Base-by-base conservation (phyloP, 371 early-diverging fungal genomes). In the Mortierella sp. region DNA sequence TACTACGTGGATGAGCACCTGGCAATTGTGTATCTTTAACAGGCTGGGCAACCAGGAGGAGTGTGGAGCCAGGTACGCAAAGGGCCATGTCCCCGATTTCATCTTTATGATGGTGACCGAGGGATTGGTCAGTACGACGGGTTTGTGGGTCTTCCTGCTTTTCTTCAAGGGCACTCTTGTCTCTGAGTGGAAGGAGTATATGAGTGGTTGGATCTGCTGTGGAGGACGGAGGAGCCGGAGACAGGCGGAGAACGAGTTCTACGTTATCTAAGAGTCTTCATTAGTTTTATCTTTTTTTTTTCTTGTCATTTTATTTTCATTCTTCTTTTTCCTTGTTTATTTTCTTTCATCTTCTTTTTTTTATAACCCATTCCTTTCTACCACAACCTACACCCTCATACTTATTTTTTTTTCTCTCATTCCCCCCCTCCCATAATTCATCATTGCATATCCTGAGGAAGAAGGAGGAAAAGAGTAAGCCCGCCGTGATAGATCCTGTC, bases 41-140 rank as follows among this genome's bases (percentile, higher is more conserved):
- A 14, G 31, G 19, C n/a, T 34, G 50, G 86, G 82, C 7, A 52
- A 60, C 72, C 86, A 86, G 48, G 86, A 86, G n/a, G 54, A 74
- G n/a, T 86, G 86, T 34, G 82, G 70, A 0, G 28, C 73, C 6
- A 47, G 34, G 63, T 86, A 68, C 24, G 80, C 86, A 11, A 34
- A 28, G 10, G 82, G 82, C 9, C 58, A 86, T 54, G 82, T 86
- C 3, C 86, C 86, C 3, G 80, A 82, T 52, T 80, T 86, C 47
- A n/a, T 78, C 50, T 79, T 86, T 31, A 86, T 86, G 86, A 86
- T 86, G 82, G 28, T 86, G 9, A 58, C 86, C 5, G 86, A 86
- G 73, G 75, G 82, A 5, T 68, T 86, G 76, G 82, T 80, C 71
- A 82, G 82, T 74, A 80, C 82, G n/a, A 82, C 86, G 16, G 86